phyloP scores from a whole-genome alignment of 176 grass and related monocot genomes.

The Ensete ventricosum region DNA sequence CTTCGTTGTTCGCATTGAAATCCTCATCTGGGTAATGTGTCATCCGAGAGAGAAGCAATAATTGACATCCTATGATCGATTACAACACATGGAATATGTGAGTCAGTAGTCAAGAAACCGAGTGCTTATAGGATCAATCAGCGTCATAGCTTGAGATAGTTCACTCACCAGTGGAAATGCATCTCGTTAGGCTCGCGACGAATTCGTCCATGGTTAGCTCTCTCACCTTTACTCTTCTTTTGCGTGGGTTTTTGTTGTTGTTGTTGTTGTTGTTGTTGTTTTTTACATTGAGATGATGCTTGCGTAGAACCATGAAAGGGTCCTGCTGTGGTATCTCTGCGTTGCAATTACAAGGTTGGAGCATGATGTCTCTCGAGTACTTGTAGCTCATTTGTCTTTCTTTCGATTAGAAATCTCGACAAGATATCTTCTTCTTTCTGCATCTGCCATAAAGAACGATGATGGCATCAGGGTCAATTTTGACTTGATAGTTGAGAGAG shows the following conservation, averaged over 20 bases:
- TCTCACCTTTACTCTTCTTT: neutral
- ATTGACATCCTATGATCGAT: neutral
- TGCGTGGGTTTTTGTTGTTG: neutral
- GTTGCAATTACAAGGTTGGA: slow-evolving; percentile 9
- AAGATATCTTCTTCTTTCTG: slow-evolving; percentile 16
- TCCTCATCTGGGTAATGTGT: slow-evolving; percentile 4
- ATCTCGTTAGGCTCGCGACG: neutral
- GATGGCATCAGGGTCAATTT: no score
- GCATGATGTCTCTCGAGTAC: slow-evolving; percentile 15
- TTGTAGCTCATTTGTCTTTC: slow-evolving; percentile 5
- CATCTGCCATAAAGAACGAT: neutral
- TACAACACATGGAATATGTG: neutral
- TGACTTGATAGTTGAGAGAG: neutral
- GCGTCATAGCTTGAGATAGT: no score
- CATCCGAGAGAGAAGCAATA: slow-evolving; percentile 18
- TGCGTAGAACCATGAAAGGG: slow-evolving; percentile 14
- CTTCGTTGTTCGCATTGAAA: slow-evolving; percentile 12
- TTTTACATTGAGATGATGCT: slow-evolving; percentile 4
- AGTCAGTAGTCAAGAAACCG: neutral
- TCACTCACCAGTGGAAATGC: slow-evolving; percentile 10
- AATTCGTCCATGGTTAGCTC: neutral
- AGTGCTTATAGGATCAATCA: neutral
- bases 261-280: neutral
- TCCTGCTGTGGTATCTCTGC: slow-evolving; percentile 14
- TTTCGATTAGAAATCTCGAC: slow-evolving; percentile 10